phyloP scores from a whole-genome alignment of 2,329 filamentous ascomycete species.

The Verticillium alfalfae region DNA sequence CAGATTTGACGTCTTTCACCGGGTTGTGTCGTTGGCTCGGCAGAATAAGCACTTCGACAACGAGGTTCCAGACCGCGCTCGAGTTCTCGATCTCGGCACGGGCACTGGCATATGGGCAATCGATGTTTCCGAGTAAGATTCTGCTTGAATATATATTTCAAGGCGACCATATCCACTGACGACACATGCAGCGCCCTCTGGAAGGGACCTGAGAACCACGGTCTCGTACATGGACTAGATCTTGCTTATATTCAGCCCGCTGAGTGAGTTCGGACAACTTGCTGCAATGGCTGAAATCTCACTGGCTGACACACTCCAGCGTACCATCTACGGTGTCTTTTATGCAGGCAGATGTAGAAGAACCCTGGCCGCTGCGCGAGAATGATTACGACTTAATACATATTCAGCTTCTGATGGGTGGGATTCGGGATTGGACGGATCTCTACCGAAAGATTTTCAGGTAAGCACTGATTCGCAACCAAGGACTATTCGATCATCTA shows the following conservation, averaged over 20 bases:
- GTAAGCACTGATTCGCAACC: neutral
- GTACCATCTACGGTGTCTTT: slow-evolving; percentile 68
- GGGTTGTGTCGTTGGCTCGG: slow-evolving; percentile 64
- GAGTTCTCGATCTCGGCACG: slow-evolving; percentile 66
- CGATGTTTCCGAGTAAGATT: slow-evolving; percentile 69
- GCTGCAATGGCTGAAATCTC: neutral
- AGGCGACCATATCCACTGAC: neutral
- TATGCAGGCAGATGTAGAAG: slow-evolving; percentile 71
- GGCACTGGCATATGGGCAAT: slow-evolving; percentile 92
- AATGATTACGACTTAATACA: slow-evolving; percentile 77
- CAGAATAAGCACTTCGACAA: slow-evolving; percentile 25
- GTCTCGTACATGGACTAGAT: slow-evolving; percentile 30
- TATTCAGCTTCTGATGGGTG: slow-evolving; percentile 72
- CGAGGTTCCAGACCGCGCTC: slow-evolving; percentile 16
- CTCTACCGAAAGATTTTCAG: slow-evolving; percentile 58
- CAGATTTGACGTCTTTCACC: slow-evolving; percentile 77
- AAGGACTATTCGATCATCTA: neutral
- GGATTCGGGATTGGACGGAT: slow-evolving; percentile 68
- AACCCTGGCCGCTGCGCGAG: slow-evolving; percentile 52
- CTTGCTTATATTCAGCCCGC: slow-evolving; percentile 32
- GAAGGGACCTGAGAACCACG: slow-evolving; percentile 9
- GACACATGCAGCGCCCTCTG: slow-evolving; percentile 3
- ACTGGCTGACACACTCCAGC: slow-evolving; percentile 33
- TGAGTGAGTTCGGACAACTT: slow-evolving; percentile 20
- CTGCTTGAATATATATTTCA: neutral